A percentile compares a stretch with the other conserved stretches of the same genome.
Evolutionary conservation across 768 basidiomycete genomes (phyloP).

Genomic region (Lactifluus piperatus): DNA sequence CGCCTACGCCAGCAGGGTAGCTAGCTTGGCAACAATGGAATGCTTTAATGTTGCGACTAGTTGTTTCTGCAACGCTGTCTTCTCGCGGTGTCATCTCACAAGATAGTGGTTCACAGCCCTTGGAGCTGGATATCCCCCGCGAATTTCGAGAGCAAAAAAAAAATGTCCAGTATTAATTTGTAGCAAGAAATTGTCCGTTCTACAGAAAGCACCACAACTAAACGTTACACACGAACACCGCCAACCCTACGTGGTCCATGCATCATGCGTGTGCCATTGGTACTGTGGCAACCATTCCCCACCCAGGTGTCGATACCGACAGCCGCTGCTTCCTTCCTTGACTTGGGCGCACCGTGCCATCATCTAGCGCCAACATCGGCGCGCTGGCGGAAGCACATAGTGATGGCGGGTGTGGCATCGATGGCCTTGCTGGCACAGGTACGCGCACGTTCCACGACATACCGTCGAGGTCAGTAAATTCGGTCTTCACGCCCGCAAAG

Average conservation of each 20-base stretch:
- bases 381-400: not conserved
- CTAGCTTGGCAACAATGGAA: too few species aligned
- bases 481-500: constrained; percentile 48
- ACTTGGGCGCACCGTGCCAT: constrained; percentile 3
- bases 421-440: not conserved
- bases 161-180: not conserved
- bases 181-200: not conserved
- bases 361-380: not conserved
- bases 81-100: too few species aligned
- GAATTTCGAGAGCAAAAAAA: not conserved
- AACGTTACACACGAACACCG: not conserved
- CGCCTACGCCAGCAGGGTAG: too few species aligned
- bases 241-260: not conserved
- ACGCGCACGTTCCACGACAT: constrained; percentile 37
- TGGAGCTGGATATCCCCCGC: too few species aligned
- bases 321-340: not conserved
- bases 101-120: too few species aligned
- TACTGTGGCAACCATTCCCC: not conserved
- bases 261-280: not conserved
- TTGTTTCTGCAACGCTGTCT: too few species aligned
- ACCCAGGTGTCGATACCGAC: not conserved
- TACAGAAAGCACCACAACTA: not conserved
- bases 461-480: constrained; percentile 55
- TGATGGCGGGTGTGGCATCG: not conserved
- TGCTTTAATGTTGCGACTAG: too few species aligned